Conservation (phyloP, 192 early-diverging fungal genomes). For the Neocallimastix lanati region DNA sequence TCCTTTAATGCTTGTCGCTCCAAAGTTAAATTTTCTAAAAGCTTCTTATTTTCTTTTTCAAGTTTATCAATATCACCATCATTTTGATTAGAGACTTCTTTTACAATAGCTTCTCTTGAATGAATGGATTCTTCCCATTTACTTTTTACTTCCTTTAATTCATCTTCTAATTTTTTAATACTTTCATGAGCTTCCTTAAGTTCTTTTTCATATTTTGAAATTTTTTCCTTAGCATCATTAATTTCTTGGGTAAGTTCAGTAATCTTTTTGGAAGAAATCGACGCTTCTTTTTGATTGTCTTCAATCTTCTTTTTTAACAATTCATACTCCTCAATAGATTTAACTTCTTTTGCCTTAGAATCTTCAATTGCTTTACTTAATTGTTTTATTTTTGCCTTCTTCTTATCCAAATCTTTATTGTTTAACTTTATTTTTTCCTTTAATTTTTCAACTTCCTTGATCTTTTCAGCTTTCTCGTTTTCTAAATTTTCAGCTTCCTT, state of each 20-base stretch:
- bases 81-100: background rate
- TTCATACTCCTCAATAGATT: background rate
- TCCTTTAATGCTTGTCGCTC: background rate
- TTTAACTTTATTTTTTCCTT: background rate
- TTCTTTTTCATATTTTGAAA: background rate
- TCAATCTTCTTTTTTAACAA: background rate
- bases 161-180: background rate
- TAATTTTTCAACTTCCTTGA: background rate
- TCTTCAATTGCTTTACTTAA: background rate
- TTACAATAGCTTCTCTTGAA: background rate
- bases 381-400: background rate
- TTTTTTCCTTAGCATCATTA: background rate
- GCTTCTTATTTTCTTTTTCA: background rate
- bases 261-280: background rate
- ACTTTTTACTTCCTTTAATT: background rate
- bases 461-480: background rate
- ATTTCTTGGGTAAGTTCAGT: background rate
- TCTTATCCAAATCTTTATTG: background rate
- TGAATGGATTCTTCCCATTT: background rate
- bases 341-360: background rate
- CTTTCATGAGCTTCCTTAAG: background rate
- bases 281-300: background rate
- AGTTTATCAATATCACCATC: background rate
- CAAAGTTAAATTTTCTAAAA: background rate
- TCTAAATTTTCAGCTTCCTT: background rate